A percentile compares a stretch with the other conserved stretches of the same genome.
These are phyloP conservation scores for Candida albicans DNA, from an alignment of 1,139 yeast genomes.

Conservation along the genomic window DNA sequence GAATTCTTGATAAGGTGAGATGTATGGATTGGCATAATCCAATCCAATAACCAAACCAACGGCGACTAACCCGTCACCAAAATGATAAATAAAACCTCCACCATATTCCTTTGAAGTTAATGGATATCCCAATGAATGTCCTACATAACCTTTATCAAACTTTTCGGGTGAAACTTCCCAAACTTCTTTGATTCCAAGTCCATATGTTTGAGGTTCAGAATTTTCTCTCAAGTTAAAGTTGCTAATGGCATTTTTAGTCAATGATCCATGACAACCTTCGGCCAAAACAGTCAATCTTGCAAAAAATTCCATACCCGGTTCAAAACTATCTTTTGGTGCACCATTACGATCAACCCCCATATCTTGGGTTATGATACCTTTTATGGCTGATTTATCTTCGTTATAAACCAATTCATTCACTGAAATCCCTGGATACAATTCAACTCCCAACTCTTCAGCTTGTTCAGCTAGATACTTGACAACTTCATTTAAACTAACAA, in stretches of 20 bases:
- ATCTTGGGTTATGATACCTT: constrained; percentile 93
- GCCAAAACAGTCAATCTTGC: constrained; percentile 86
- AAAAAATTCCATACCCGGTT: constrained; percentile 95
- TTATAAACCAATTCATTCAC: constrained; percentile 77
- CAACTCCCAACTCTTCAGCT: constrained; percentile 94
- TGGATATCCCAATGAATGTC: constrained; percentile 92
- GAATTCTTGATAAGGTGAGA: constrained; percentile 94
- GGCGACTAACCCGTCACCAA: constrained; percentile 87
- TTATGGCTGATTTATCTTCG: constrained; percentile 58
- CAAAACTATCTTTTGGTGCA: constrained; percentile 74
- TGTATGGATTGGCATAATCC: constrained; percentile 90
- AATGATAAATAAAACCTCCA: constrained; percentile 96
- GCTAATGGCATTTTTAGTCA: constrained; percentile 72
- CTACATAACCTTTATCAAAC: constrained; percentile 78
- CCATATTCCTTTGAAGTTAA: constrained; percentile 74
- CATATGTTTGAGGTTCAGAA: constrained; percentile 83
- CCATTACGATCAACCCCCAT: constrained; percentile 80
- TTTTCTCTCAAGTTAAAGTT: constrained; percentile 67
- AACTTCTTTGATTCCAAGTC: constrained; percentile 91
- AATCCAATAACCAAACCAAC: constrained; percentile 91
- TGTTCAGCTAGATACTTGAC: constrained; percentile 80
- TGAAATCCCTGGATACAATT: constrained; percentile 86
- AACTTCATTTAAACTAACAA: constrained; percentile 79
- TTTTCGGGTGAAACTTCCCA: constrained; percentile 94
- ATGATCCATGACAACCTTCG: constrained; percentile 96